phyloP scores from a whole-genome alignment of 78 protist species.

The Dictyostelium citrinum region DNA sequence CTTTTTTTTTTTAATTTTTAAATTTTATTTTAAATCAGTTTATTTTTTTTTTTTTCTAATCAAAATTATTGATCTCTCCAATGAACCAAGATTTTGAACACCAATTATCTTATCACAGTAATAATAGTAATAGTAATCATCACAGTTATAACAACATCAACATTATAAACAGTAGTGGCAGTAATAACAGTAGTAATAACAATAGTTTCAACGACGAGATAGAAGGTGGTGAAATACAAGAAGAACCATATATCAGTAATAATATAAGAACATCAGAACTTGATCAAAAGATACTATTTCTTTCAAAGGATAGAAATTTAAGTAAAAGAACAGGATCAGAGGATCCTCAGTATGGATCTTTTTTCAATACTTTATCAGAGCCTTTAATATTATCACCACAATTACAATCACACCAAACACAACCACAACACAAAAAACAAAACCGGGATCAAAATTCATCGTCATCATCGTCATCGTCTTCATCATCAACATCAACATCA shows the following conservation, averaged over 20 bases:
- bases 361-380: not conserved
- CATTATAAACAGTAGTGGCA: not conserved
- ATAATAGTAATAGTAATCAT: not conserved
- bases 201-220: not conserved
- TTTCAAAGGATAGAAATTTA: not conserved
- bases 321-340: not conserved
- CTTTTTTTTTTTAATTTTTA: not conserved
- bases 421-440: not conserved
- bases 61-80: not conserved
- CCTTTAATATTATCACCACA: not conserved
- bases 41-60: not conserved
- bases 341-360: slow-evolving; percentile 4
- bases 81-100: slow-evolving; percentile 7
- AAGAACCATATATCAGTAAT: not conserved
- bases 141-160: not conserved
- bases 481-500: no score
- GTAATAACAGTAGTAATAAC: not conserved
- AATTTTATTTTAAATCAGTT: not conserved
- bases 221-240: not conserved
- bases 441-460: not conserved
- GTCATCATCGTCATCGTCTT: not conserved
- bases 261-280: not conserved
- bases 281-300: slow-evolving; percentile 3
- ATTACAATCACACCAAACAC: not conserved
- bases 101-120: not conserved